A percentile compares a stretch with the other conserved stretches of the same genome.
Evolutionary conservation across 352 stramenopile species (phyloP).

Genomic region (Globisporangium megalacanthum): DNA sequence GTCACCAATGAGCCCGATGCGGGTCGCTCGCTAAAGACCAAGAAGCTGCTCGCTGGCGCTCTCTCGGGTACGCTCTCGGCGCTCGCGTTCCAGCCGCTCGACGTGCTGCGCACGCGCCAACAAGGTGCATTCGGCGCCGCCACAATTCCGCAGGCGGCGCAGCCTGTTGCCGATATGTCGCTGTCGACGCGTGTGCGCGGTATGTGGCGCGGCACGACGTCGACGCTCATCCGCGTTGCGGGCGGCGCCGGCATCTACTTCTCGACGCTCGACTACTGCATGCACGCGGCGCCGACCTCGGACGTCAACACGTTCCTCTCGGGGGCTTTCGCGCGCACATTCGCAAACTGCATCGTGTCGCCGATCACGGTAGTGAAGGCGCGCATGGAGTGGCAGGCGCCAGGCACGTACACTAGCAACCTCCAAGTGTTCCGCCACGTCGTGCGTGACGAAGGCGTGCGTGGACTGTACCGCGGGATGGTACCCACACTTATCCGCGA

Average conservation of each 20-base stretch:
- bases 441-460: conserved; percentile 55
- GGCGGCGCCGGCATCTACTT: conserved; percentile 85
- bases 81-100: conserved; percentile 79
- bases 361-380: conserved; percentile 86
- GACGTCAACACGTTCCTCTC: conserved; percentile 76
- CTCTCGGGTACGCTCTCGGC: conserved; percentile 76
- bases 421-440: conserved; percentile 62
- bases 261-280: conserved; percentile 62
- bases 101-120: conserved; percentile 82
- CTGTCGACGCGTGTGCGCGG: conserved; percentile 33
- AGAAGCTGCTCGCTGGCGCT: conserved; percentile 65
- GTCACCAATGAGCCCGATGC: background rate
- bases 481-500: conserved; percentile 81
- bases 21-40: conserved; percentile 39
- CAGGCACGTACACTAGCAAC: conserved; percentile 56
- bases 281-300: conserved; percentile 43
- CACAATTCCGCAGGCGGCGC: background rate
- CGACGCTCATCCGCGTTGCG: conserved; percentile 76
- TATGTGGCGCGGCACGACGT: conserved; percentile 81
- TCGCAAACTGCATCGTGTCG: conserved; percentile 73
- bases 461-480: conserved; percentile 82
- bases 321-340: conserved; percentile 80
- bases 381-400: conserved; percentile 76
- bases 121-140: conserved; percentile 62
- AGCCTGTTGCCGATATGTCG: conserved; percentile 4